A percentile compares a stretch with the other conserved stretches of the same genome.
These are phyloP conservation scores for Epichloe bromicola DNA, from an alignment of 2,329 filamentous ascomycete genomes.

Conservation along the genomic window DNA sequence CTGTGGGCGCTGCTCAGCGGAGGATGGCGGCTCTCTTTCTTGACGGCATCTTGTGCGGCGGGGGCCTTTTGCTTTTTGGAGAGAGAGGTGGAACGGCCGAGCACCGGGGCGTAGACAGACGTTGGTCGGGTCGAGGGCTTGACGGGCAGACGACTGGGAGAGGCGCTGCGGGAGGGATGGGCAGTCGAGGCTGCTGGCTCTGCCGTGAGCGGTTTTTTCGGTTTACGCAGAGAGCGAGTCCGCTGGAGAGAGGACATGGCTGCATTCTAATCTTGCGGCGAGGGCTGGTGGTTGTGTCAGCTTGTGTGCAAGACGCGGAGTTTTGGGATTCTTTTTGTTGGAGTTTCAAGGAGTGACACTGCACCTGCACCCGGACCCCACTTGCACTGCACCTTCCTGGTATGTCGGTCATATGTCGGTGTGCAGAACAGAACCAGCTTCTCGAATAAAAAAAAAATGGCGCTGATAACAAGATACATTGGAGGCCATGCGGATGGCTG, in stretches of 20 bases:
- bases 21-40: constrained; percentile 19
- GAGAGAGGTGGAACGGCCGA: constrained; percentile 13
- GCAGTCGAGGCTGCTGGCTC: constrained; percentile 6
- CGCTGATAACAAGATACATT: too few species aligned
- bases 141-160: constrained; percentile 37
- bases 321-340: neutral
- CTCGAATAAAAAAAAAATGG: too few species aligned
- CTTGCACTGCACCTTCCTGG: too few species aligned
- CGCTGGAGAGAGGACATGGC: constrained; percentile 8
- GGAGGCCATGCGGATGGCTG: too few species aligned
- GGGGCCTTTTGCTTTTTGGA: constrained; percentile 1
- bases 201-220: constrained; percentile 5
- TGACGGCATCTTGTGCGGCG: constrained; percentile 4
- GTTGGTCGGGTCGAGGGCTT: constrained; percentile 27
- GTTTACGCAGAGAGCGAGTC: constrained; percentile 28
- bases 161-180: constrained; percentile 23
- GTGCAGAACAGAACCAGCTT: too few species aligned
- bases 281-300: neutral
- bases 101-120: constrained; percentile 11
- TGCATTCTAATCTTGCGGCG: neutral
- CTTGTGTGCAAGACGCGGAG: neutral
- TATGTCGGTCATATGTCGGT: too few species aligned
- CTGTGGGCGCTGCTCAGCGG: constrained; percentile 21
- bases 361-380: too few species aligned
- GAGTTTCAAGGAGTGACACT: neutral